A percentile compares a stretch with the other conserved stretches of the same genome.
Conservation (phyloP, 1,284 basidiomycete genomes). For the Sutorius eximius region DNA sequence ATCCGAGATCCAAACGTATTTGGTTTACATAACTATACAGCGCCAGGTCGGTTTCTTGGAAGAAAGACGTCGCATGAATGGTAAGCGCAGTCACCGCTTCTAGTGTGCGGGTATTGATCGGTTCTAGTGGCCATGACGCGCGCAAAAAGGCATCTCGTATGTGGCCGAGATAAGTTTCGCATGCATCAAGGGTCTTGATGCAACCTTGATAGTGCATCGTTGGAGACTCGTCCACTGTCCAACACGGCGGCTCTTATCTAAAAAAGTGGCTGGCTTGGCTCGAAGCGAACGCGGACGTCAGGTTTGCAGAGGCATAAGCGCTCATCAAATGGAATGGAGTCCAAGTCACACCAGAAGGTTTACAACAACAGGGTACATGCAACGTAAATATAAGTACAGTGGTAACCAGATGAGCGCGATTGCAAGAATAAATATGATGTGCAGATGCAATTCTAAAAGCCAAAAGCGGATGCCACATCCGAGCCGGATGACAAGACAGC, state of each 20-base stretch:
- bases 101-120: neutral
- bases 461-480: neutral
- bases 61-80: slow-evolving; percentile 88
- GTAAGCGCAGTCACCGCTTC: slow-evolving; percentile 38
- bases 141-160: slow-evolving; percentile 83
- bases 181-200: neutral
- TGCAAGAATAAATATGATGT: slow-evolving; percentile 13
- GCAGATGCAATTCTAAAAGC: neutral
- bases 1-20: neutral
- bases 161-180: neutral
- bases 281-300: slow-evolving; percentile 85
- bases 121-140: slow-evolving; percentile 87
- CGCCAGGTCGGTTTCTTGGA: slow-evolving; percentile 91
- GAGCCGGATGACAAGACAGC: slow-evolving; percentile 1
- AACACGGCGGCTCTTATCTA: slow-evolving; percentile 78
- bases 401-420: slow-evolving; percentile 6
- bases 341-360: neutral
- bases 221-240: slow-evolving; percentile 88
- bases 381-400: slow-evolving; percentile 4
- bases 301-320: slow-evolving; percentile 60
- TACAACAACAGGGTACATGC: neutral
- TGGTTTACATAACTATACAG: slow-evolving; percentile 37
- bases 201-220: slow-evolving; percentile 67
- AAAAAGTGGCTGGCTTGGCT: slow-evolving; percentile 91
- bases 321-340: neutral